Conservation (phyloP, 2,329 filamentous ascomycete species). For the Claviceps lovelessii region DNA sequence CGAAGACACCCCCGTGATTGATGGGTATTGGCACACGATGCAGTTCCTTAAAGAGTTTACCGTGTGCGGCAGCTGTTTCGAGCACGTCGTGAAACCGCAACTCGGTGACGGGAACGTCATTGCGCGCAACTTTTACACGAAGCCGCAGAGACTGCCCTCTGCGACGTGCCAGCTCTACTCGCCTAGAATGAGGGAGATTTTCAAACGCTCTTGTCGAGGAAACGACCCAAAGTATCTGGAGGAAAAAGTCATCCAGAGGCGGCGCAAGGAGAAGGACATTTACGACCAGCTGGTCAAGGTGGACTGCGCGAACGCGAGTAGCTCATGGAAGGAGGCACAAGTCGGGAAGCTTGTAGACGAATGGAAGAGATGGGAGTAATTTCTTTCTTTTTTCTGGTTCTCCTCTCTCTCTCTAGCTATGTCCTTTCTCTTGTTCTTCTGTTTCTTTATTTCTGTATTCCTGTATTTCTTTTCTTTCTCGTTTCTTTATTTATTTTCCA, state of each 20-base stretch:
- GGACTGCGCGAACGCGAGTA: conserved; percentile 20
- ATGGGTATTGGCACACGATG: conserved; percentile 64
- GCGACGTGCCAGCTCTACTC: conserved; percentile 70
- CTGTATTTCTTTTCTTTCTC: not conserved
- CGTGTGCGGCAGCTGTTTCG: conserved; percentile 77
- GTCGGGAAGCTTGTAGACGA: conserved; percentile 37
- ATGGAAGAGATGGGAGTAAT: conserved; percentile 43
- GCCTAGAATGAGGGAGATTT: conserved; percentile 60
- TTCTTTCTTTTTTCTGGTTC: not conserved
- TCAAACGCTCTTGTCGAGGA: conserved; percentile 48
- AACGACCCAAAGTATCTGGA: conserved; percentile 54
- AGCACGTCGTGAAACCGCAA: conserved; percentile 61
- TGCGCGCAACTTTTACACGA: conserved; percentile 50
- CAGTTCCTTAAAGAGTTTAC: conserved; percentile 62
- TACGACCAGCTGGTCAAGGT: conserved; percentile 36
- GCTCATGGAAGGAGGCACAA: conserved; percentile 27
- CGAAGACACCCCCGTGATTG: conserved; percentile 45
- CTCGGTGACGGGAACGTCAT: conserved; percentile 38
- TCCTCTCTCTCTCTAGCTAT: too few species aligned
- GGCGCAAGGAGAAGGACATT: conserved; percentile 45
- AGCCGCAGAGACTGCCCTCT: conserved; percentile 38
- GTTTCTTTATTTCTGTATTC: too few species aligned
- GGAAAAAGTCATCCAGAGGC: conserved; percentile 40
- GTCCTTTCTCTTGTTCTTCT: too few species aligned
- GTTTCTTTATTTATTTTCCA: not conserved